phyloP scores from a whole-genome alignment of 2,329 filamentous ascomycete genomes.

The Botryotinia convoluta region DNA sequence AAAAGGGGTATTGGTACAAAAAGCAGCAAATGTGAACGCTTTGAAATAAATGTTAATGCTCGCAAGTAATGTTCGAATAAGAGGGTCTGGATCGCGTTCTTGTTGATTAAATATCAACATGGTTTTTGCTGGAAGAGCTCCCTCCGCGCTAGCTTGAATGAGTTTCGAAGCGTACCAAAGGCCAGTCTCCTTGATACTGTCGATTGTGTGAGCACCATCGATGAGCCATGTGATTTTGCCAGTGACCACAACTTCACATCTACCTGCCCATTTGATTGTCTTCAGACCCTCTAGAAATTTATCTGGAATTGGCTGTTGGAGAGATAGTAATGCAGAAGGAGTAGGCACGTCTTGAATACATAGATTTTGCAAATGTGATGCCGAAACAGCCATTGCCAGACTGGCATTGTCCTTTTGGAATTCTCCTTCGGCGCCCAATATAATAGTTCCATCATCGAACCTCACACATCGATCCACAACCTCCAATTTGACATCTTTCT shows the following conservation, averaged over 20 bases:
- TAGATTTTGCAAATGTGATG: constrained; percentile 48
- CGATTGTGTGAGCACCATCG: constrained; percentile 91
- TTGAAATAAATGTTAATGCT: constrained; percentile 34
- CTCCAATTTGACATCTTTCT: constrained; percentile 27
- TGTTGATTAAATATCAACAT: constrained; percentile 91
- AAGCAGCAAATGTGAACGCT: constrained; percentile 70
- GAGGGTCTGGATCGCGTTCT: constrained; percentile 68
- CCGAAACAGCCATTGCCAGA: constrained; percentile 55
- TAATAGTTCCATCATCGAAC: constrained; percentile 45
- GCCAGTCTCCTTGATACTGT: constrained; percentile 78
- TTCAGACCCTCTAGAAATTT: constrained; percentile 72
- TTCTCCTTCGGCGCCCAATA: constrained; percentile 50
- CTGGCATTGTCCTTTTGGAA: constrained; percentile 61
- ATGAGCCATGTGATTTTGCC: constrained; percentile 74
- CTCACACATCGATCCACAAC: constrained; percentile 33
- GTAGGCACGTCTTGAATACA: constrained; percentile 21
- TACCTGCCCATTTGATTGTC: constrained; percentile 71
- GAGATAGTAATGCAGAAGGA: neutral
- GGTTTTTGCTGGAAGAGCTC: constrained; percentile 27
- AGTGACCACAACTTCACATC: constrained; percentile 63
- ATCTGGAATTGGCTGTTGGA: constrained; percentile 47
- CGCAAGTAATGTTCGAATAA: constrained; percentile 39
- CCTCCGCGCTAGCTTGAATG: constrained; percentile 1
- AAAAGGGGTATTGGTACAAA: constrained; percentile 73
- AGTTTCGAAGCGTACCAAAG: constrained; percentile 68